Evolutionary conservation across 306 rosid genomes (phyloP).

Genomic region (Cucumis melo): DNA sequence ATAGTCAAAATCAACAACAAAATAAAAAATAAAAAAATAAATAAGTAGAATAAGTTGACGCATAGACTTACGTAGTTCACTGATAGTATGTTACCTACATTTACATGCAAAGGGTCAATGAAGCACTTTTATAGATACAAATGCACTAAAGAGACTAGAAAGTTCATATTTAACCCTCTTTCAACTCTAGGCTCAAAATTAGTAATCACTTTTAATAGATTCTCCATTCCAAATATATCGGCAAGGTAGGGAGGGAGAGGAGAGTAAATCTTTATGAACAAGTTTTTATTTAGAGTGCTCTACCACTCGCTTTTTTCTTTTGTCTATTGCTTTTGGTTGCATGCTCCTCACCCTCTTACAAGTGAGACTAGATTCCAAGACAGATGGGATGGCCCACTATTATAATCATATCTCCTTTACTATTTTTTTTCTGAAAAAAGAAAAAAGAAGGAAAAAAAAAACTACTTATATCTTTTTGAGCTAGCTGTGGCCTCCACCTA

Average conservation of each 20-base stretch:
- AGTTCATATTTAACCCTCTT: too few species aligned
- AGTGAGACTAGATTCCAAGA: conserved; percentile 5
- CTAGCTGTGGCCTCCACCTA: conserved; percentile 9
- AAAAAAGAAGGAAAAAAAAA: neutral
- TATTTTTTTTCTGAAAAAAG: neutral
- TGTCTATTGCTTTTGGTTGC: conserved; percentile 4
- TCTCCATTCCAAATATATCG: neutral
- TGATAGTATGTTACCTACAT: too few species aligned
- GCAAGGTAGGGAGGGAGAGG: neutral
- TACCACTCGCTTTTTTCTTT: neutral
- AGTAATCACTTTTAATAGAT: too few species aligned
- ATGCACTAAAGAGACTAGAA: too few species aligned
- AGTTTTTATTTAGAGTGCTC: neutral
- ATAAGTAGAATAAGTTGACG: too few species aligned
- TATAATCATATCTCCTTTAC: neutral
- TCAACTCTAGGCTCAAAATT: too few species aligned
- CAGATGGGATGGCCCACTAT: neutral
- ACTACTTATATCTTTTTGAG: neutral
- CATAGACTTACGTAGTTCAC: too few species aligned
- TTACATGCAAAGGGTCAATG: too few species aligned
- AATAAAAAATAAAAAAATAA: too few species aligned
- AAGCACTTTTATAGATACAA: too few species aligned
- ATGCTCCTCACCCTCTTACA: neutral
- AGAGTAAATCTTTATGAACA: neutral
- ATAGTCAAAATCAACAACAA: too few species aligned